Conservation (phyloP, 306 rosid genomes). For the Neltuma alba region DNA sequence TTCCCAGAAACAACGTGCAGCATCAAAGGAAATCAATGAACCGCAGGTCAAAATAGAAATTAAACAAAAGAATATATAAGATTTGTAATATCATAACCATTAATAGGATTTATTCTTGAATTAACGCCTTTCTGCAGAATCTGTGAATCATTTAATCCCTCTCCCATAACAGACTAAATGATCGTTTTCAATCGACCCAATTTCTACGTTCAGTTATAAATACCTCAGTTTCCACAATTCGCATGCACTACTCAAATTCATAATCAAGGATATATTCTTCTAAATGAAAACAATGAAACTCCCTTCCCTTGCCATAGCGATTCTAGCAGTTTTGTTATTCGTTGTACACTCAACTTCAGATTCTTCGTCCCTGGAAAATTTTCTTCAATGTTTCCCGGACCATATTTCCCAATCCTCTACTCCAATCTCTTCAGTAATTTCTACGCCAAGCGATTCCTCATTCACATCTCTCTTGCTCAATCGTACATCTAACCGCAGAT, state of each 20-base stretch:
- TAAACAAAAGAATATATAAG: not conserved
- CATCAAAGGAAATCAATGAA: not conserved
- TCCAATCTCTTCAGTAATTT: not conserved
- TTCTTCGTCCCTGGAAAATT: not conserved
- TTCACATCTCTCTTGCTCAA: conserved; percentile 34
- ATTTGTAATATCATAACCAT: not conserved
- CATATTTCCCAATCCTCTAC: not conserved
- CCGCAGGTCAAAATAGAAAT: not conserved
- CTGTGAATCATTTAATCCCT: not conserved
- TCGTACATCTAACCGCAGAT: conserved; percentile 29
- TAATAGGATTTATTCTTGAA: not conserved
- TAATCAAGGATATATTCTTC: not conserved
- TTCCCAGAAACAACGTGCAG: not conserved
- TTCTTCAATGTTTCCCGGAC: not conserved
- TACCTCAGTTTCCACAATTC: not conserved
- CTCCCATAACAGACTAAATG: not conserved
- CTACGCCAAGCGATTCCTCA: conserved; percentile 4
- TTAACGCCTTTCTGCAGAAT: not conserved
- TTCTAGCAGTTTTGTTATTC: not conserved
- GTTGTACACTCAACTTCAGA: not conserved
- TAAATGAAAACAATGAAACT: not conserved
- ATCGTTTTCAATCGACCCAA: not conserved
- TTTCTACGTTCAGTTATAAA: not conserved
- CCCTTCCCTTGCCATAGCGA: not conserved
- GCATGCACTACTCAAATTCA: not conserved